Evolutionary conservation across 495 filamentous ascomycete genomes (phyloP).

Genomic region (Penicillium cinerascens): DNA sequence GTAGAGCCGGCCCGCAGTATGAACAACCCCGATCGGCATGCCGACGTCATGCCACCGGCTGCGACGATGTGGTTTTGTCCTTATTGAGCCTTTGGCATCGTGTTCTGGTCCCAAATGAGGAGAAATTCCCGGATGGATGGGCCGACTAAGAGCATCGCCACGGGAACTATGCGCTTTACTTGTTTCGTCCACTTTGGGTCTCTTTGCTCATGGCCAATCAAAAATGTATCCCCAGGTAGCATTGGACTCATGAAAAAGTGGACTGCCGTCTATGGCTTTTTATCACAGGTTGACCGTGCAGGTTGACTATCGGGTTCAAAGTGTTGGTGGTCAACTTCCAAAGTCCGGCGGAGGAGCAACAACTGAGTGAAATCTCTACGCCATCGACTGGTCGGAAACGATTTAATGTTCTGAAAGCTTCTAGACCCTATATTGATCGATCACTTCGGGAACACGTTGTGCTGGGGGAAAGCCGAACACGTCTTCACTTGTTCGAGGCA

Average conservation of each 20-base stretch:
- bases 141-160: not conserved
- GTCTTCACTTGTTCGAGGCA: not conserved
- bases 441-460: not conserved
- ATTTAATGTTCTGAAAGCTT: not conserved
- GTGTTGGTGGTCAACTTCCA: not conserved
- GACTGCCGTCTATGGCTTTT: not conserved
- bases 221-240: not conserved
- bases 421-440: not conserved
- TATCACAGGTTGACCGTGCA: not conserved
- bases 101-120: not conserved
- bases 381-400: no score
- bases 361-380: no score
- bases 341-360: not conserved
- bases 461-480: not conserved
- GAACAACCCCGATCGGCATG: conserved; percentile 18
- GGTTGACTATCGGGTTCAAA: not conserved
- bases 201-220: not conserved
- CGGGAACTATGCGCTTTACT: not conserved
- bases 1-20: not conserved
- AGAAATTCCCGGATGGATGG: not conserved
- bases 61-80: not conserved
- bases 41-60: conserved; percentile 22
- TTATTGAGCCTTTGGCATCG: not conserved
- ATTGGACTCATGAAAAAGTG: not conserved
- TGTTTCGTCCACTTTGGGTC: not conserved